Base-by-base conservation (phyloP, 2,329 filamentous ascomycete genomes). In the Ophiostoma fasciatum region DNA sequence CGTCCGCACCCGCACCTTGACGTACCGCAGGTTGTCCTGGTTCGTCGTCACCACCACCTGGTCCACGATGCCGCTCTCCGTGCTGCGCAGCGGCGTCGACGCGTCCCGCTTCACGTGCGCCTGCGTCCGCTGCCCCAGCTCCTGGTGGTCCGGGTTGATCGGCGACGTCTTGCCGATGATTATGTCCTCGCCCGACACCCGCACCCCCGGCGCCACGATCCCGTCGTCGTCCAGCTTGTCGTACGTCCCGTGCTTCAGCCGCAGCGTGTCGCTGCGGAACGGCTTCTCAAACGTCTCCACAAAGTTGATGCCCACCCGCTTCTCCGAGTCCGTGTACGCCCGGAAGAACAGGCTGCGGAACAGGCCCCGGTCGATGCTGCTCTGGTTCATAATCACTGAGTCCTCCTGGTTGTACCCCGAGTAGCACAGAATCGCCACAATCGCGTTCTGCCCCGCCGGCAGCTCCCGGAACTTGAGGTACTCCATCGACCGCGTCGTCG, bases 361-460 rank as follows among this genome's bases (percentile, higher is more conserved):
- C 5, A 98, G 68, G 44, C 90, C 90, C 52, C 90, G 82, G 58
- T 98, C 90, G 51, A 98, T 96, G 59, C 85, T 94, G 62, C 85
- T 94, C 63, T 98, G 90, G 59, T 98, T 98, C 90, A 98, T 96
- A 51, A 98, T 94, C 47, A 98, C 88, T 47, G 90, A 98, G 75
- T 98, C 90, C 84, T 98, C 90, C 57, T 98, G 92, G 60, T 98
- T 98, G 66, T 98, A 98, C 41, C 90, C 90, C 37, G 87, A 94
- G 61, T 98, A 98, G 56, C 82, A 92, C 41, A 85, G 78, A 60
- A 98, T 98, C 28, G 90, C 92, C 11, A 98, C 90, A 49, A 98
- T 98, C 15, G 90, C 90, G 51, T 98, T 98, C 57, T 98, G 90
- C 3, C 90, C 90, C 13, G 90, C 90, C 14, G 90, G 90, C 40